Evolutionary conservation across 331 rosid genomes (phyloP).

Genomic region (Malus hybrid): DNA sequence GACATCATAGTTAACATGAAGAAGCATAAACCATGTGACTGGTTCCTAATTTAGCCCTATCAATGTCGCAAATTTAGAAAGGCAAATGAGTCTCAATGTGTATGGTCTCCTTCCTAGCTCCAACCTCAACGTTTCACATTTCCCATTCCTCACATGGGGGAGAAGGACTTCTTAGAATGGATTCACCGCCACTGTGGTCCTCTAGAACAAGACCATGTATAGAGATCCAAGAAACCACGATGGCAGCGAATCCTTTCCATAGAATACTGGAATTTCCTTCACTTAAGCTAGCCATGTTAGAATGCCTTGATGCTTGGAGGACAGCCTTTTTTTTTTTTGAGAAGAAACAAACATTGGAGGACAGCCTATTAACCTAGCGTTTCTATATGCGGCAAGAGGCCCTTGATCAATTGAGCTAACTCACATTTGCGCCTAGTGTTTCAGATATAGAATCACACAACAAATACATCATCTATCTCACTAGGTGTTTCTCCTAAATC

Average conservation of each 20-base stretch:
- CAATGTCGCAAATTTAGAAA: not conserved
- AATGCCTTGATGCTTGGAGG: not conserved
- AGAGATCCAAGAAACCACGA: not conserved
- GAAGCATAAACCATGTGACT: constrained; percentile 25
- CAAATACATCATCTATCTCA: too few relatives aligned
- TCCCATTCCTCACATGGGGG: constrained; percentile 12
- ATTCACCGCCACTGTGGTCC: too few relatives aligned
- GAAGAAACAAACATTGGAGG: not conserved
- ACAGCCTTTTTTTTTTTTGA: not conserved
- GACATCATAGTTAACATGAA: constrained; percentile 23
- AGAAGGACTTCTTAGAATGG: too few relatives aligned
- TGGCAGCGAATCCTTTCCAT: not conserved
- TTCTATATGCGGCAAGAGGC: not conserved
- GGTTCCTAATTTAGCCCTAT: not conserved
- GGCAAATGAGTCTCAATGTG: not conserved
- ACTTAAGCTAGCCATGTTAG: not conserved
- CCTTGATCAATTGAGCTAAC: too few relatives aligned
- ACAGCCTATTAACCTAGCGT: not conserved
- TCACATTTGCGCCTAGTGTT: too few relatives aligned
- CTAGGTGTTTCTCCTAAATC: not conserved
- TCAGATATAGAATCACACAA: too few relatives aligned
- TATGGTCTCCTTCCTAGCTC: constrained; percentile 9
- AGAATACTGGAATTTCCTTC: too few relatives aligned
- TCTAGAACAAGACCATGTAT: too few relatives aligned
- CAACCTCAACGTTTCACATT: constrained; percentile 13